Evolutionary conservation across 257 asterid species (phyloP).

Genomic region (Prunella vulgaris): DNA sequence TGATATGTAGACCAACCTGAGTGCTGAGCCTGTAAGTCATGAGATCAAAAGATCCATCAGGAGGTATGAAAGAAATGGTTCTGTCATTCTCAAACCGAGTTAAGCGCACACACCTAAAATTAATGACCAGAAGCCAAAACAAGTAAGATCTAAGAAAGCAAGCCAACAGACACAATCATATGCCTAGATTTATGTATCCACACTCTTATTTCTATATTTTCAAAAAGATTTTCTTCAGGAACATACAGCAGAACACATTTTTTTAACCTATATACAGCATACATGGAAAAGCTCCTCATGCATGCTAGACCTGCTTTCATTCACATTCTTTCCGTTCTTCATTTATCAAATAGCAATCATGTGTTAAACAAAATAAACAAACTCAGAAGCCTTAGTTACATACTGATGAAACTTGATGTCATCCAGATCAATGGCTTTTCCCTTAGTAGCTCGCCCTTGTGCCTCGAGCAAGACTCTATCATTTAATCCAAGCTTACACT

Average conservation of each 20-base stretch:
- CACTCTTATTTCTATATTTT: not conserved
- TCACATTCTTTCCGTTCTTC: not conserved
- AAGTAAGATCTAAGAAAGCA: constrained; percentile 10
- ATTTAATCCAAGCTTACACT: constrained; percentile 98
- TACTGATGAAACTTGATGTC: constrained; percentile 99
- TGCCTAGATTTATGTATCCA: not conserved
- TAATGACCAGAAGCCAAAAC: constrained; percentile 23
- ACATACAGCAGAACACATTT: not conserved
- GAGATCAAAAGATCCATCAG: constrained; percentile 99
- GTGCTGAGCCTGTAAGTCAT: constrained; percentile 99
- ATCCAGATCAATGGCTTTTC: constrained; percentile 96
- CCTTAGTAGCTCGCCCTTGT: constrained; percentile 91
- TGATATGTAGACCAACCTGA: constrained; percentile 52
- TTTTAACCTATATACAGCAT: not conserved
- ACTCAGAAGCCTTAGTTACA: constrained; percentile 25
- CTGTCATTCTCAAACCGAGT: constrained; percentile 96
- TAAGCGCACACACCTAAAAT: constrained; percentile 95
- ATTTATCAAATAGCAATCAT: constrained; percentile 1
- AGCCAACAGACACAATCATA: constrained; percentile 5
- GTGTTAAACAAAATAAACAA: constrained; percentile 9
- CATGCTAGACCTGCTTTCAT: not conserved
- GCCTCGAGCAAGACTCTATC: constrained; percentile 96
- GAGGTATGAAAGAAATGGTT: constrained; percentile 95
- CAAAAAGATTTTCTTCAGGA: not conserved
- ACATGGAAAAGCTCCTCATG: not conserved